Evolutionary conservation across 768 basidiomycete genomes (phyloP), one percentile per base, ranked within the genome.

Genomic region (Xerocomellus dryophilus): DNA sequence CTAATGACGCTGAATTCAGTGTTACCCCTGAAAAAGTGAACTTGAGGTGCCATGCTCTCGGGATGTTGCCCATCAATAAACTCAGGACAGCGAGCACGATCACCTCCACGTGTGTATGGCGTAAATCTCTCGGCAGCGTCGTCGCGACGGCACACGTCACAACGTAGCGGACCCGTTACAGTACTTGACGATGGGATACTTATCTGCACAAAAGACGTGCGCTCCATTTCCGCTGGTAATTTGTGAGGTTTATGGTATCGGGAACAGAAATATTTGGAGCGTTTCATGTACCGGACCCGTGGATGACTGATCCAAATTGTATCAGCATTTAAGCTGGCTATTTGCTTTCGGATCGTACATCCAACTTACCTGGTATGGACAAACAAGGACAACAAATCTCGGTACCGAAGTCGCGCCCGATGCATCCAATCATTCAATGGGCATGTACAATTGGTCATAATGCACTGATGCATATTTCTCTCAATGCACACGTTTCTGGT

Each of bases 231-330:
- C 14, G 29, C 6, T 11, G 21, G 43, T 31, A 12, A 7, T n/a
- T n/a, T 31, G 23, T 25, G 23, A 9, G 10, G 18, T 10, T 31
- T 52, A 50, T 52, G 32, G 32, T 38, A 7, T 36, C 43, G 45
- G 25, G 27, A 25, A 18, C 42, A 48, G 36, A 25, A 47, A 27
- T 15, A 7, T n/a, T 7, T 7, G 23, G 18, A 17, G 21, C 27
- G 56, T 58, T 58, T 58, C 57, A 58, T 21, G 35, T 57, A 9
- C 32, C 41, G 43, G n/a, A 51, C 23, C 7, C 8, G 38, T 43
- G 38, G 31, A 29, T 18, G 35, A 29, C 35, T n/a, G 35, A 50
- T 42, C 43, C 42, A 15, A 11, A 35, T 51, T 34, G 34, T 51
- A 44, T 44, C 43, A 44, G 27, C 35, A 39, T 36, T n/a, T 25